Conservation (phyloP, 192 early-diverging fungal genomes). For the Coemansia sp. region DNA sequence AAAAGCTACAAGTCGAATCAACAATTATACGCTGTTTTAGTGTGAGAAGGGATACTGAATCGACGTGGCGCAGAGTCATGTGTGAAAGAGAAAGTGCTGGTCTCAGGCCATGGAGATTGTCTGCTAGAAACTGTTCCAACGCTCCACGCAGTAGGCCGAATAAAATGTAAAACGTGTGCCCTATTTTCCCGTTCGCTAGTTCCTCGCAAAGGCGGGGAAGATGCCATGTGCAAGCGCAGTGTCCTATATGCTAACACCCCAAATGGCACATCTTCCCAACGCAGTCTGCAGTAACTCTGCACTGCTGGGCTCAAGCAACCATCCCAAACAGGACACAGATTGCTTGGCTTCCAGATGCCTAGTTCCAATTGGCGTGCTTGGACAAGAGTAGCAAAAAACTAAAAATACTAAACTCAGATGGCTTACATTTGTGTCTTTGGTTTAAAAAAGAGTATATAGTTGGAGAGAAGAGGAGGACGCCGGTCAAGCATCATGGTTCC, state of each 20-base stretch:
- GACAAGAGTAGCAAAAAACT: too few relatives aligned
- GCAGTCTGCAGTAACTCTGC: too few relatives aligned
- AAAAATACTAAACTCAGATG: background rate
- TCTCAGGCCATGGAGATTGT: constrained; percentile 1
- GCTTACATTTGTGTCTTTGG: background rate
- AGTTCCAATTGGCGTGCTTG: background rate
- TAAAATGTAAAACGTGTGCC: constrained; percentile 5
- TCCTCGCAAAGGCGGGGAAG: background rate
- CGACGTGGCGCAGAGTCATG: background rate
- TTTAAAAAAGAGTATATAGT: background rate
- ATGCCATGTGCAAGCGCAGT: background rate
- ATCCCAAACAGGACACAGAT: background rate
- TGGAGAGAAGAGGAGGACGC: background rate
- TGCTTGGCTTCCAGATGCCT: background rate
- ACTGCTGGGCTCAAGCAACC: too few relatives aligned
- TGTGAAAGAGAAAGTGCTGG: background rate
- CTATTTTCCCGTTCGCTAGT: background rate
- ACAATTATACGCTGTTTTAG: background rate
- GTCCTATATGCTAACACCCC: background rate
- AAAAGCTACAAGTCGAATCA: constrained; percentile 5
- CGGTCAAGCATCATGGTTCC: background rate
- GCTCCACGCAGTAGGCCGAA: constrained; percentile 1
- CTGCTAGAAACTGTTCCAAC: constrained; percentile 1
- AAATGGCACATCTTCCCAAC: background rate
- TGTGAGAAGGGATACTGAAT: constrained; percentile 7